phyloP scores from a whole-genome alignment of 202 grass and related monocot genomes.

The Zizania palustris region DNA sequence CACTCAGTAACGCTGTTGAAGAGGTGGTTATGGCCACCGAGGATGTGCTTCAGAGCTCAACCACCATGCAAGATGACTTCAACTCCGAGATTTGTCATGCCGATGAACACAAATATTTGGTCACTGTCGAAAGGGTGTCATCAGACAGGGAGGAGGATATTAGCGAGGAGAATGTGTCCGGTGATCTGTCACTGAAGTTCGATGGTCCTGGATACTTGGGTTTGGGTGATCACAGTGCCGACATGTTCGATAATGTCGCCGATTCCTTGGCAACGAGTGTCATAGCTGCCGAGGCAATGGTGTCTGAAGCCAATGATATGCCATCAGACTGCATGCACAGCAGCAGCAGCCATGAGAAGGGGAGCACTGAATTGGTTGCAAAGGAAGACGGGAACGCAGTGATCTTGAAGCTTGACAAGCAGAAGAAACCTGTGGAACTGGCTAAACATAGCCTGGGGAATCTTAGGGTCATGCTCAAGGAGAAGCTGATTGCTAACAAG shows the following conservation, averaged over 20 bases:
- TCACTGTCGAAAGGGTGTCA: neutral
- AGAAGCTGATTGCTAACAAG: constrained; percentile 42
- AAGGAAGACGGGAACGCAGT: constrained; percentile 4
- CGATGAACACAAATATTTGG: neutral
- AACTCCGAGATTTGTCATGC: neutral
- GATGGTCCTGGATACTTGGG: neutral
- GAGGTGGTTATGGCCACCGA: neutral
- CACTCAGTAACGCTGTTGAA: no score
- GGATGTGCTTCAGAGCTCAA: neutral
- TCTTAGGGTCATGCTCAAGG: constrained; percentile 51
- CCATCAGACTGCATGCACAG: neutral
- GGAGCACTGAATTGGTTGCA: neutral
- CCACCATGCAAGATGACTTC: neutral
- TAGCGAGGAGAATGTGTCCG: neutral
- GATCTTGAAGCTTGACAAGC: neutral
- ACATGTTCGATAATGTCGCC: neutral
- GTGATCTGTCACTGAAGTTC: neutral
- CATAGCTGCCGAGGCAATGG: neutral
- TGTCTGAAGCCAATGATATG: neutral
- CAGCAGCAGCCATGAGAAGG: neutral
- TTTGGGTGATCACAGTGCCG: neutral
- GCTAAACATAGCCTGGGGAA: constrained; percentile 38
- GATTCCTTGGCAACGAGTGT: neutral
- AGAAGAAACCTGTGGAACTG: constrained; percentile 33
- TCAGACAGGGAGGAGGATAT: neutral